Evolutionary conservation across 108 stramenopile genomes (phyloP), one percentile per base, ranked within the genome.

Genomic region (Skeletonema costatum): DNA sequence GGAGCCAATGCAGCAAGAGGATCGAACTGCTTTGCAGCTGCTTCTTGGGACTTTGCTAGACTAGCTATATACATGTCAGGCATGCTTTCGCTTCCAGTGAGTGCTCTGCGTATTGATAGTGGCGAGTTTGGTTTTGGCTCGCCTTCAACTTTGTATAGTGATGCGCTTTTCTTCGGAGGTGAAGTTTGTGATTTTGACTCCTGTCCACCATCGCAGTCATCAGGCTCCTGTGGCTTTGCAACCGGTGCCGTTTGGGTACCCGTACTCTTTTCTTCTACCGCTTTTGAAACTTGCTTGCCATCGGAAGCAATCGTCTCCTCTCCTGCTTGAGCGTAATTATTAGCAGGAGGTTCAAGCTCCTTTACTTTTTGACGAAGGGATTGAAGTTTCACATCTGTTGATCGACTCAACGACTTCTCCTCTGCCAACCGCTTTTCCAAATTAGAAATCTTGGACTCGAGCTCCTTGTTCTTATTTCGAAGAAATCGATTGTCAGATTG

Each of bases 381-480:
- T 35, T 56, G 70, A 44, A 68, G 66, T 71, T 91, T 87, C 4
- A 71, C 64, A 21, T 93, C 90, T n/a, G 74, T 66, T n/a, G 69
- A 70, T 65, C 87, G 79, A 50, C 92, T 70, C 3, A 86, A 32
- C 5, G 56, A 68, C 30, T 85, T 84, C 56, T 94, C 91, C 61
- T 91, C 90, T 19, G 77, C 86, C 53, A 88, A 74, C 56, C 81
- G 87, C 25, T 80, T 70, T 29, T 94, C 93, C 32, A 88, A 66
- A 16, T 90, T 89, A 39, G 66, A 72, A 38, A 81, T 83, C 68
- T 89, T 92, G 30, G 88, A 83, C 66, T 94, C 93, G 16, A 94
- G 69, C 32, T 92, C 91, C 64, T 94, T 94, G 44, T 92, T 94
- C 38, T 90, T 92, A 31, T 92, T 91, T 60, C 85, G 85, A 81